Evolutionary conservation across 2,329 filamentous ascomycete genomes (phyloP), one percentile per base, ranked within the genome.

Genomic region (Talaromyces sp.): DNA sequence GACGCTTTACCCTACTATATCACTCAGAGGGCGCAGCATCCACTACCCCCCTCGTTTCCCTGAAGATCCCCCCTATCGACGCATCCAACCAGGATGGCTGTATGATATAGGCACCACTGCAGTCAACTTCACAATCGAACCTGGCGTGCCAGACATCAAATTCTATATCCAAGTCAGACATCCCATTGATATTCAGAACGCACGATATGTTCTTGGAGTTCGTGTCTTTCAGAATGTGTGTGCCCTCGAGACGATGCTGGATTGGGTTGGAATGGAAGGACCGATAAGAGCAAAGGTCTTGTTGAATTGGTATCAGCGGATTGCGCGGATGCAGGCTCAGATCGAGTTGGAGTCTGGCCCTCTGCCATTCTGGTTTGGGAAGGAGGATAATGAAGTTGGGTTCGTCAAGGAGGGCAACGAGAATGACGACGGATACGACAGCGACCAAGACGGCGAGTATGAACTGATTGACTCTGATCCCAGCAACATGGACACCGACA

Each of bases 61-160:
- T 45, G 22, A 36, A 11, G 7, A 55, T 15, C 54, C 54, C 4
- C 54, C 22, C 7, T 37, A 56, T 25, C 1, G 7, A 15, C 11
- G 25, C n/a, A 56, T 56, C 13, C 19, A 31, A 10, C 54, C 54
- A 21, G 10, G 4, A 19, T 40, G 43, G 33, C 35, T 56, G 19
- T 5, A 22, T 15, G 22, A 56, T 35, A 33, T 22, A 2, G 35
- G 33, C 5, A n/a, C 10, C 43, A 48, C 35, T 21, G 8, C 17
- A 1, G 17, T 56, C 35, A 35, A 56, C 9, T 41, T 33, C 22
- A 33, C 22, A 28, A 19, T 28, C 22, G 15, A 40, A 15, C 43
- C n/a, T 15, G 54, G 54, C 15, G n/a, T 50, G 9, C 54, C 54
- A n/a, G 41, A 50, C n/a, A 50, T 56, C 33, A 50, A 37, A 33